phyloP scores from a whole-genome alignment of 257 asterid species.

The Rehmannia glutinosa region DNA sequence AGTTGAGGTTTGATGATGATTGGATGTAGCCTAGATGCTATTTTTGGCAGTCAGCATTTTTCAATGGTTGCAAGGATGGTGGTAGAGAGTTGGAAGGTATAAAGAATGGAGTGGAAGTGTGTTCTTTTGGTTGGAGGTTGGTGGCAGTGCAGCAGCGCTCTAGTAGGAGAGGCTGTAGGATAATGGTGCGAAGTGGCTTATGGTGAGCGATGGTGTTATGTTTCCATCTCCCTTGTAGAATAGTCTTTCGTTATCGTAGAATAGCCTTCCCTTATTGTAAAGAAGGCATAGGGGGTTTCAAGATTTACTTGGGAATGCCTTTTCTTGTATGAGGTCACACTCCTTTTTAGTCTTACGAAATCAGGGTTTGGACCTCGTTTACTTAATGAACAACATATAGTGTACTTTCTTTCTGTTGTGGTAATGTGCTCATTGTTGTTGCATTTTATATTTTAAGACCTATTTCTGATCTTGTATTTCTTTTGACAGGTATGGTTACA shows the following conservation, averaged over 20 bases:
- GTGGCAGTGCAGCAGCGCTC: no score
- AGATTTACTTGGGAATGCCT: not conserved
- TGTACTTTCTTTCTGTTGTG: not conserved
- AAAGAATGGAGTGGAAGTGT: no score
- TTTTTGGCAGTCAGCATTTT: not conserved
- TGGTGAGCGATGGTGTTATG: no score
- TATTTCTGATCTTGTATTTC: slow-evolving; percentile 8
- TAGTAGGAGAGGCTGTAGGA: no score
- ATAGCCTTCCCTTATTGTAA: no score
- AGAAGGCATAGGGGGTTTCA: no score
- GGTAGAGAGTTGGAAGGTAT: not conserved
- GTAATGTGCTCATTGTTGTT: not conserved
- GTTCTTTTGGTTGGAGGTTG: no score
- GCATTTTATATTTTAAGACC: slow-evolving; percentile 5
- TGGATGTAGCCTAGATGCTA: no score
- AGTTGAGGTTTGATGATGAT: not conserved
- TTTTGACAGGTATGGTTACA: slow-evolving; percentile 81
- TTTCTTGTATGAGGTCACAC: not conserved
- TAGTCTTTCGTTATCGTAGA: no score
- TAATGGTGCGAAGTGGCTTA: no score
- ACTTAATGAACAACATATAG: not conserved
- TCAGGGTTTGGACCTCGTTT: slow-evolving; percentile 1
- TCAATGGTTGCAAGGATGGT: not conserved
- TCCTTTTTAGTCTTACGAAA: not conserved
- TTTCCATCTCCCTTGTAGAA: no score